Conservation (phyloP, 2,329 filamentous ascomycete species). For the Curvularia verruculosa region DNA sequence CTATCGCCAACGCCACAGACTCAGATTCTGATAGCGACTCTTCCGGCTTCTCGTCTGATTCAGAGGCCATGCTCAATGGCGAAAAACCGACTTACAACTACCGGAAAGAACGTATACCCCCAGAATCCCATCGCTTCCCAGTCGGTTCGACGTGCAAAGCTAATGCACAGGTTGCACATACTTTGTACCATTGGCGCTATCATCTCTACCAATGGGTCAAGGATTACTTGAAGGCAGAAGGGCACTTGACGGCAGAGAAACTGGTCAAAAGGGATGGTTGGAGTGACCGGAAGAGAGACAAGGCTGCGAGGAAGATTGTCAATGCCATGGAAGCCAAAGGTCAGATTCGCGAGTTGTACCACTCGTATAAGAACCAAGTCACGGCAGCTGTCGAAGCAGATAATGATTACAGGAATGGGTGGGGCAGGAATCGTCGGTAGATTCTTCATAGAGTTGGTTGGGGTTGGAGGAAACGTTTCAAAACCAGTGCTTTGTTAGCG, state of each 20-base stretch:
- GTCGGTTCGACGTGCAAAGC: conserved; percentile 58
- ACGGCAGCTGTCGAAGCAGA: conserved; percentile 37
- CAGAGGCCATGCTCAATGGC: conserved; percentile 27
- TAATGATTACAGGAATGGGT: conserved; percentile 23
- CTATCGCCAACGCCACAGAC: conserved; percentile 57
- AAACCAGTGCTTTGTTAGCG: background rate
- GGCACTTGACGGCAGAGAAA: conserved; percentile 63
- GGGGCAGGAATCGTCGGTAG: conserved; percentile 6
- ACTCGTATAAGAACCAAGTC: conserved; percentile 68
- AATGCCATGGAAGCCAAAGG: conserved; percentile 66
- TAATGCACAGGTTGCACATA: conserved; percentile 73
- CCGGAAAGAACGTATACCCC: conserved; percentile 36
- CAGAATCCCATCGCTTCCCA: conserved; percentile 37
- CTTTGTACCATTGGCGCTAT: conserved; percentile 76
- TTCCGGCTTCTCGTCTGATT: conserved; percentile 28
- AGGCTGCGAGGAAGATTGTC: conserved; percentile 68
- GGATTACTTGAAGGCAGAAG: conserved; percentile 63
- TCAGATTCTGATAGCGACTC: conserved; percentile 24
- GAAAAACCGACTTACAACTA: conserved; percentile 35
- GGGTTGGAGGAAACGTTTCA: background rate
- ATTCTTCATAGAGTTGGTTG: background rate
- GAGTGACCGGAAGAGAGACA: conserved; percentile 64
- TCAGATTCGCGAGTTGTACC: conserved; percentile 67
- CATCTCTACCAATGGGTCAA: conserved; percentile 76
- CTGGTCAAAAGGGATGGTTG: conserved; percentile 66